Evolutionary conservation across 331 rosid genomes (phyloP), one percentile per base, ranked within the genome.

Genomic region (Stylosanthes scabra): DNA sequence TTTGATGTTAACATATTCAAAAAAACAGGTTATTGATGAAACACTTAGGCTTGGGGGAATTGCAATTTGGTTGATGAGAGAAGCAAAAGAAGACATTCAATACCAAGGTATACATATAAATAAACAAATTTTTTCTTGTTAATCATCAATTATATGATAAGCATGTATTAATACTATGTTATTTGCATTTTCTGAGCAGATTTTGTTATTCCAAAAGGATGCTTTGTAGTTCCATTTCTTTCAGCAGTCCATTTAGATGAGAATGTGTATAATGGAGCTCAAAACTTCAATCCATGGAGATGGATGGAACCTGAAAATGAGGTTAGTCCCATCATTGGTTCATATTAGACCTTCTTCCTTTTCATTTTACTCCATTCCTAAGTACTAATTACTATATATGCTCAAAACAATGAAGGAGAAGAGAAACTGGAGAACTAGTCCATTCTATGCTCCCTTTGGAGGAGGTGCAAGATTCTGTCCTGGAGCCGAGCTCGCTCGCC

Each of bases 391-490:
- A 34, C 39, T 34, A 34, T 34, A 34, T 34, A 4, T 55, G 28
- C 1, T 71, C 20, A 16, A 34, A 34, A 34, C 1, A 62, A 31
- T 71, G 77, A 73, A 90, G 93, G 93, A 84, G 81, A 91, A 83
- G 83, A 89, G 91, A 81, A 93, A 89, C 71, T 93, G 94, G 94
- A 88, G 96, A 82, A 93, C 64, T 51, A 85, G 97, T 86, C 89
- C 91, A 63, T 85, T 79, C 74, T 91, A 75, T 79, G 84, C 95
- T 49, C 98, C 98, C 37, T 93, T 93, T 64, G 98, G 98, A 64
- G 96, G 97, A 85, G 98, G 98, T 41, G 92, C 88, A 44, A 88
- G 98, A 70, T 89, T 93, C 69, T 93, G 98, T 82, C 97, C 98
- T 0, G 98, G 98, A 74, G 95, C 97, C 50, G 97, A 93, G 69